These are phyloP conservation scores for Zymoseptoria tritici DNA, from an alignment of 2,329 filamentous ascomycete genomes.

Conservation along the genomic window DNA sequence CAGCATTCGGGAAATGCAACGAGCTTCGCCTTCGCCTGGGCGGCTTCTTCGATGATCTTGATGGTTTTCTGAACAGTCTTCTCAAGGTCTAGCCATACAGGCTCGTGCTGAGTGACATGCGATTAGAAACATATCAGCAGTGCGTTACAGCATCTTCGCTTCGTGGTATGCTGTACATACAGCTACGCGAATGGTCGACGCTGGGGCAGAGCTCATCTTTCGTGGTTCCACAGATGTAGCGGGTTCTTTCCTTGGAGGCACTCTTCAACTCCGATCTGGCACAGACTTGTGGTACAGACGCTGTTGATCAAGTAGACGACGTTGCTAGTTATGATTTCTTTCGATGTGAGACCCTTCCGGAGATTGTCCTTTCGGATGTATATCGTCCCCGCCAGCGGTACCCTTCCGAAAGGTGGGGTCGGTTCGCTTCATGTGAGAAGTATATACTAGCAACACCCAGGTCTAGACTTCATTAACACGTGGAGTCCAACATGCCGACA, in stretches of 20 bases:
- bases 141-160: neutral
- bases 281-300: neutral
- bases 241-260: neutral
- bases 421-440: neutral
- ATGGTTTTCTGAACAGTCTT: slow-evolving; percentile 51
- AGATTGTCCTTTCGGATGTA: neutral
- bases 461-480: neutral
- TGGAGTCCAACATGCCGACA: neutral
- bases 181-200: slow-evolving; percentile 17
- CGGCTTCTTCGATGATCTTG: slow-evolving; percentile 49
- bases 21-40: slow-evolving; percentile 46
- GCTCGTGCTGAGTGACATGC: slow-evolving; percentile 52
- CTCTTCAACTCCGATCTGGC: neutral
- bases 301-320: neutral
- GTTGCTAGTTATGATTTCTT: neutral
- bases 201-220: slow-evolving; percentile 9
- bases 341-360: neutral
- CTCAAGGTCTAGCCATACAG: slow-evolving; percentile 53
- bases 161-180: slow-evolving; percentile 3
- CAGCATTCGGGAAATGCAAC: slow-evolving; percentile 44
- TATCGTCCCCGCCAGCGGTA: neutral
- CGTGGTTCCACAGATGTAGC: neutral
- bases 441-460: neutral
- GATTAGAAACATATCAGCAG: slow-evolving; percentile 22
- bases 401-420: neutral